Conservation (phyloP, 1,284 basidiomycete genomes). For the Abortiporus biennis region DNA sequence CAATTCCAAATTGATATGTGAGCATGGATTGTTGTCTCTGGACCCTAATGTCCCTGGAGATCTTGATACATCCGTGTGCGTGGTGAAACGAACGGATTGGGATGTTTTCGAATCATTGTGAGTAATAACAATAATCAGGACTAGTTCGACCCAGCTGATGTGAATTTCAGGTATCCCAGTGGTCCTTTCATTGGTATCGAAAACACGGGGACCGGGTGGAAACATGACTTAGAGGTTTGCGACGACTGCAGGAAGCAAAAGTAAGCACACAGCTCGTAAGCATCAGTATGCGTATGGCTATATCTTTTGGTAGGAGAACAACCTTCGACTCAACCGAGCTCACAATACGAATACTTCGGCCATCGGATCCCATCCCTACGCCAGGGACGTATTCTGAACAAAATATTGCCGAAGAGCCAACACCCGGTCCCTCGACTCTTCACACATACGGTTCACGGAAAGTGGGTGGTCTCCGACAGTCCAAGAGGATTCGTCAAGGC, state of each 20-base stretch:
- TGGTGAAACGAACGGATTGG: conserved; percentile 64
- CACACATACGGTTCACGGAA: conserved; percentile 27
- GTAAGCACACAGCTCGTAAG: conserved; percentile 29
- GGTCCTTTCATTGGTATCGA: conserved; percentile 52
- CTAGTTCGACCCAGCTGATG: conserved; percentile 6
- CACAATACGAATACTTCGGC: conserved; percentile 26
- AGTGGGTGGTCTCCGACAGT: conserved; percentile 39
- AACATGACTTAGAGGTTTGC: conserved; percentile 51
- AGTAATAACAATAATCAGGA: conserved; percentile 20
- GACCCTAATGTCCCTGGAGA: conserved; percentile 60
- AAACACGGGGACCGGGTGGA: conserved; percentile 32
- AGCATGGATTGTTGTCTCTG: conserved; percentile 56
- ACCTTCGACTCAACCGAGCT: conserved; percentile 29
- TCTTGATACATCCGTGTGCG: conserved; percentile 44
- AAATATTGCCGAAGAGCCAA: conserved; percentile 6
- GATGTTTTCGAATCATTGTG: conserved; percentile 48
- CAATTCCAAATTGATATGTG: conserved; percentile 58
- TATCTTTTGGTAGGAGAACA: conserved; percentile 21
- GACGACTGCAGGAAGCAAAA: conserved; percentile 53
- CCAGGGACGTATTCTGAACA: conserved; percentile 17
- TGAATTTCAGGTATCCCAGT: conserved; percentile 44
- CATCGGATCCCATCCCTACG: conserved; percentile 25
- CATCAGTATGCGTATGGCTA: conserved; percentile 3
- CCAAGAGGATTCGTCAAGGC: conserved; percentile 56
- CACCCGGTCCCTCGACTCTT: conserved; percentile 17